Conservation (phyloP, 2,329 filamentous ascomycete species). For the Biscogniauxia mediterranea region DNA sequence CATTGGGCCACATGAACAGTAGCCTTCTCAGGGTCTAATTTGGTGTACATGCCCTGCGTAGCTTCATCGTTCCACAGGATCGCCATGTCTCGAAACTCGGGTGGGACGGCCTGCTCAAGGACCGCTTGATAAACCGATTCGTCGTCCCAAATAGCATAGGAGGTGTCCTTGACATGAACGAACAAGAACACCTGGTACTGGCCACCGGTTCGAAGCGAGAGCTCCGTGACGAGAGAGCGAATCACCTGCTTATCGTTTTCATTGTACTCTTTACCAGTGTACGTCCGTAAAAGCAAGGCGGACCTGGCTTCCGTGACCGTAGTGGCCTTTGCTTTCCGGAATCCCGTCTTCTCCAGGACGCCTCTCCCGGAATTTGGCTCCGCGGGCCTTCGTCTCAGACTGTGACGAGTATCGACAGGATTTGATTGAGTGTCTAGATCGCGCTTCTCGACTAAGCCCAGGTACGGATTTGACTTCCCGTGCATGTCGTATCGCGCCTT, state of each 20-base stretch:
- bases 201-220: slow-evolving; percentile 72
- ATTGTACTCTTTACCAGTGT: slow-evolving; percentile 72
- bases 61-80: slow-evolving; percentile 73
- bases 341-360: slow-evolving; percentile 7
- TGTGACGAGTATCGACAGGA: slow-evolving; percentile 13
- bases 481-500: slow-evolving; percentile 57
- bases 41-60: slow-evolving; percentile 75
- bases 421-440: slow-evolving; percentile 13
- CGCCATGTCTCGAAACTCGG: slow-evolving; percentile 68
- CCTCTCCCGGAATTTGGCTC: slow-evolving; percentile 1
- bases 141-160: slow-evolving; percentile 58
- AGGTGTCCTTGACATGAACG: slow-evolving; percentile 70
- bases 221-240: slow-evolving; percentile 74
- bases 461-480: slow-evolving; percentile 43
- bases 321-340: slow-evolving; percentile 12
- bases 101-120: slow-evolving; percentile 61
- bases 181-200: slow-evolving; percentile 80
- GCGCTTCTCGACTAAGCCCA: slow-evolving; percentile 38
- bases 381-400: slow-evolving; percentile 6
- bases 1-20: slow-evolving; percentile 63
- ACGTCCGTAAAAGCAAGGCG: slow-evolving; percentile 73
- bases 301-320: slow-evolving; percentile 53
- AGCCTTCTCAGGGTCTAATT: slow-evolving; percentile 57
- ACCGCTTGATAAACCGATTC: slow-evolving; percentile 57
- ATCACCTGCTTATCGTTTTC: slow-evolving; percentile 78